Conservation (phyloP, 2,329 filamentous ascomycete genomes). For the Diaporthe vaccinii region DNA sequence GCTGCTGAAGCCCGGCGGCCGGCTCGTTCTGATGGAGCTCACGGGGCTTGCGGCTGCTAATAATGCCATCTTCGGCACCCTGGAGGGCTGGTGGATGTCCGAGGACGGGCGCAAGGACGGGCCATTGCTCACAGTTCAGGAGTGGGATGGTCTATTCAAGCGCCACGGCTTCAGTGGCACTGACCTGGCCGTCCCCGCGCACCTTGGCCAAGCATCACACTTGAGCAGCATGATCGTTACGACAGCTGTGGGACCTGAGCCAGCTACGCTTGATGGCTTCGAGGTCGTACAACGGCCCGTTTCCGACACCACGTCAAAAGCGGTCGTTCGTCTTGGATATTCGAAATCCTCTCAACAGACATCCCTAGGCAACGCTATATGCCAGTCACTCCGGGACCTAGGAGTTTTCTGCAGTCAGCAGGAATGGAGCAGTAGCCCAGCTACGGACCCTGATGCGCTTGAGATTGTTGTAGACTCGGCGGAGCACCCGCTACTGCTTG, state of each 20-base stretch:
- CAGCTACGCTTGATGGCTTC: neutral
- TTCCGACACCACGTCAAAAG: neutral
- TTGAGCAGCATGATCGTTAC: constrained; percentile 39
- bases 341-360: neutral
- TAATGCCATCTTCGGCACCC: constrained; percentile 27
- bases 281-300: neutral
- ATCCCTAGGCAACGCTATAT: neutral
- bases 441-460: constrained; percentile 7
- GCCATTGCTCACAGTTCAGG: constrained; percentile 21
- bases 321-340: neutral
- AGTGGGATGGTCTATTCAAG: constrained; percentile 9
- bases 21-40: constrained; percentile 46
- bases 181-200: constrained; percentile 35
- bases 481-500: constrained; percentile 39
- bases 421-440: neutral
- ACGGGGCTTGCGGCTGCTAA: constrained; percentile 27
- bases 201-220: constrained; percentile 33
- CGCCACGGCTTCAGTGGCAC: constrained; percentile 10
- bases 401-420: neutral
- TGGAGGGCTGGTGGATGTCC: constrained; percentile 32
- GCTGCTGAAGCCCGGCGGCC: constrained; percentile 52
- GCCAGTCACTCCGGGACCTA: neutral
- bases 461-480: constrained; percentile 40
- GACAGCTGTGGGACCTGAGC: neutral
- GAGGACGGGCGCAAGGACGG: constrained; percentile 29